phyloP scores from a whole-genome alignment of 108 stramenopile species.

The Discostella stelligeroides region DNA sequence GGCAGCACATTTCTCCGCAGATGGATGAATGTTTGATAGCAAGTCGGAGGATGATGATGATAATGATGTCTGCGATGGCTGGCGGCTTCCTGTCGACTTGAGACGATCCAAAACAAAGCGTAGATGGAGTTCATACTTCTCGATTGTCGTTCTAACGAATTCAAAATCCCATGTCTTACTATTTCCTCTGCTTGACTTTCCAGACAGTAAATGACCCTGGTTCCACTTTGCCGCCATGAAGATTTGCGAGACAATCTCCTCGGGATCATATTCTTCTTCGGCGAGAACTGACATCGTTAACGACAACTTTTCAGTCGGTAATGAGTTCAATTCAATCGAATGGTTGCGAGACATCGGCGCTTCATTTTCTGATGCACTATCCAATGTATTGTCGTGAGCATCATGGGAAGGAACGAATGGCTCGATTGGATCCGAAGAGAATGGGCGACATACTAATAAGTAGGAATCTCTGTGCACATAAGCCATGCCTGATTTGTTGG shows the following conservation, averaged over 20 bases:
- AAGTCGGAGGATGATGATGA: not conserved
- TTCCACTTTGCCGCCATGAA: conserved; percentile 30
- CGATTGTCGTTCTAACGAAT: conserved; percentile 37
- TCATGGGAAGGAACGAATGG: not conserved
- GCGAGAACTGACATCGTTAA: conserved; percentile 1
- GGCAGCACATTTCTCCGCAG: conserved; percentile 30
- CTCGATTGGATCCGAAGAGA: conserved; percentile 4
- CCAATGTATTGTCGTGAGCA: not conserved
- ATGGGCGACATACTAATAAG: not conserved
- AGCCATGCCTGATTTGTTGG: not conserved
- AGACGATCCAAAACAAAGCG: conserved; percentile 38
- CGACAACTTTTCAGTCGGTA: conserved; percentile 7
- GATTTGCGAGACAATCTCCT: conserved; percentile 25
- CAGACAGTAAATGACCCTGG: conserved; percentile 26
- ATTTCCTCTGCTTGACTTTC: conserved; percentile 25
- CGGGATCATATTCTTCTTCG: conserved; percentile 40
- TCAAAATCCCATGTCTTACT: conserved; percentile 43
- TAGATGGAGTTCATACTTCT: conserved; percentile 48
- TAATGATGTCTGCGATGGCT: not conserved
- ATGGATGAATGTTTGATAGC: conserved; percentile 39
- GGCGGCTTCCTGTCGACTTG: conserved; percentile 1
- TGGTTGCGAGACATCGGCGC: not conserved
- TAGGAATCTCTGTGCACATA: not conserved
- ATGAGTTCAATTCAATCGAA: conserved; percentile 12
- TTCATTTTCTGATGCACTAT: not conserved